Evolutionary conservation across 257 asterid species (phyloP), one percentile per base, ranked within the genome.

Genomic region (Solanum dulcamara): DNA sequence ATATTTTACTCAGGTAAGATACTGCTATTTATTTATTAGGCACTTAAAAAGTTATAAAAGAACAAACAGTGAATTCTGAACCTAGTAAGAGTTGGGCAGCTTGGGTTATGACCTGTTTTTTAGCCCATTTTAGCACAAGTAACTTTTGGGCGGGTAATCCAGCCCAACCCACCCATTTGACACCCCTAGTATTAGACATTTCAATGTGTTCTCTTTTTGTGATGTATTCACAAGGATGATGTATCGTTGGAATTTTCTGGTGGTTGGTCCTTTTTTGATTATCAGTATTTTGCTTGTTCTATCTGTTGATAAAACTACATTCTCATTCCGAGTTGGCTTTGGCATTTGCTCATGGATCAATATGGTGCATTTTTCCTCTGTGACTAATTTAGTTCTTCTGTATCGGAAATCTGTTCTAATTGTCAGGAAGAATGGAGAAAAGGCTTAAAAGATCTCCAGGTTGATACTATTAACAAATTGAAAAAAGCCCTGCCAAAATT

Each of bases 341-440:
- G 55, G 60, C 82, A 44, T 75, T 75, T 75, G 57, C 38, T 75
- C 40, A 26, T 42, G 82, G 57, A 35, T 22, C 50, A 70, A 37
- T 70, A 37, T 37, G 37, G 80, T 75, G 40, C 40, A 44, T 24
- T 75, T 18, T 75, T 79, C 66, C 64, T 48, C 11, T 12, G 64
- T 66, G 67, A 66, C 66, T 83, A 17, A 44, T 44, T 28, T 83
- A 83, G 80, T 35, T 75, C 75, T 67, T 57, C 53, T 71, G 28
- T 48, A 64, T 28, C 3, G 83, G 44, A 50, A 30, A 44, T 40
- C 77, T 50, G 37, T 42, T 66, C 20, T 53, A 44, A 48, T 68
- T 84, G 83, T 81, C 87, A 96, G 98, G 95, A 92, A 18, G 99
- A 96, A 90, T 96, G 98, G 98, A 88, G 92, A 86, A 90, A 85